Evolutionary conservation across 495 filamentous ascomycete species (phyloP).

Genomic region (Penicillium cosmopolitanum): DNA sequence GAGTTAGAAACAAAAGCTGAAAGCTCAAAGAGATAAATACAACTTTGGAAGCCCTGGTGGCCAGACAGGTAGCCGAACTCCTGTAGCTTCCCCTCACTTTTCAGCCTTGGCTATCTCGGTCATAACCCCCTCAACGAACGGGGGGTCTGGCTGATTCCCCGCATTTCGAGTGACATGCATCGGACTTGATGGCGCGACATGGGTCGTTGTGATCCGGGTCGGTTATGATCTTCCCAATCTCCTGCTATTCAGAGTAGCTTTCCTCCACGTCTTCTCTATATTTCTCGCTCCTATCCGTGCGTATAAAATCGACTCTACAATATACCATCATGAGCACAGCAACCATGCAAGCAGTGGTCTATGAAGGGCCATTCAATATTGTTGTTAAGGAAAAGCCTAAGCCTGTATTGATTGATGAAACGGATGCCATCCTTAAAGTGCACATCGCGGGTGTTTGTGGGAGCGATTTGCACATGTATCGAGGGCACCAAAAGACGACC

Average conservation of each 20-base stretch:
- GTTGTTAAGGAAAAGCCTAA: conserved; percentile 1
- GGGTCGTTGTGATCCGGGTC: background rate
- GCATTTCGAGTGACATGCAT: background rate
- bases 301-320: background rate
- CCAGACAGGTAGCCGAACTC: background rate
- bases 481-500: conserved; percentile 2
- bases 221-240: background rate
- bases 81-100: conserved; percentile 1
- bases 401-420: background rate
- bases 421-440: conserved; percentile 1
- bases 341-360: conserved; percentile 3
- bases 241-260: too few species aligned
- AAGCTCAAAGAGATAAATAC: background rate
- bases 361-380: conserved; percentile 3
- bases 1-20: background rate
- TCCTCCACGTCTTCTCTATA: too few species aligned
- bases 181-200: background rate
- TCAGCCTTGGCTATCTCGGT: conserved; percentile 1
- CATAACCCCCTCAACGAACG: background rate
- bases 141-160: background rate
- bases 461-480: conserved; percentile 3
- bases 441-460: conserved; percentile 2
- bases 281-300: too few species aligned
- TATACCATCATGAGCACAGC: background rate
- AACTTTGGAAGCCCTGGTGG: too few species aligned